Evolutionary conservation across 805 yeast genomes (phyloP).

Genomic region (Isabelozyma heimii): DNA sequence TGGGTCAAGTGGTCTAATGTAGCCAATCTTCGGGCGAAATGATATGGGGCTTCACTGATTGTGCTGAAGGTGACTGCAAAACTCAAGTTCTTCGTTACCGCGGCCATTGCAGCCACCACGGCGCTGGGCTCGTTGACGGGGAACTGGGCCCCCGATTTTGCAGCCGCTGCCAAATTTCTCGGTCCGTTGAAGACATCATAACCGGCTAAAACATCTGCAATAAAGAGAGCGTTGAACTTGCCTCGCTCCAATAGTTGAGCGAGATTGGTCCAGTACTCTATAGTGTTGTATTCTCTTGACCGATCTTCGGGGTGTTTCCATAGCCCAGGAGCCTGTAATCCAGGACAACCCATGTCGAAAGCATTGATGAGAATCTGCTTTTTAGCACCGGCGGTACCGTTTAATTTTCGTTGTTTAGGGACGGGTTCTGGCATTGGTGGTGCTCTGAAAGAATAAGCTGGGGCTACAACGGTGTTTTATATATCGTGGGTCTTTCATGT

Average conservation of each 20-base stretch:
- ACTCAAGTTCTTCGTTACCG: conserved; percentile 37
- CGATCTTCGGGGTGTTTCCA: conserved; percentile 38
- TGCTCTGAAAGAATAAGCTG: background rate
- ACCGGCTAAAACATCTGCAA: conserved; percentile 41
- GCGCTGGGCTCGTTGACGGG: conserved; percentile 41
- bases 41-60: conserved; percentile 41
- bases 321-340: conserved; percentile 20
- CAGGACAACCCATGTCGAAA: conserved; percentile 28
- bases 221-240: conserved; percentile 35
- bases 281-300: conserved; percentile 20
- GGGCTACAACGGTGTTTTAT: background rate
- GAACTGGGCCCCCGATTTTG: conserved; percentile 27
- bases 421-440: background rate
- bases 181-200: conserved; percentile 44
- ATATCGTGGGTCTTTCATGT: background rate
- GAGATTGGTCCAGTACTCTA: conserved; percentile 31
- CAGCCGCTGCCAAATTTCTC: conserved; percentile 31
- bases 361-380: conserved; percentile 32
- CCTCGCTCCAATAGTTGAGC: conserved; percentile 39
- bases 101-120: conserved; percentile 40
- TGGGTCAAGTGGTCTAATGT: conserved; percentile 42
- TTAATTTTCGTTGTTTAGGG: background rate
- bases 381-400: background rate
- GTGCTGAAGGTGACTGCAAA: conserved; percentile 45
- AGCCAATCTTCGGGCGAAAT: conserved; percentile 41